Evolutionary conservation across 495 filamentous ascomycete species (phyloP).

Genomic region (Lindgomyces ingoldianus): DNA sequence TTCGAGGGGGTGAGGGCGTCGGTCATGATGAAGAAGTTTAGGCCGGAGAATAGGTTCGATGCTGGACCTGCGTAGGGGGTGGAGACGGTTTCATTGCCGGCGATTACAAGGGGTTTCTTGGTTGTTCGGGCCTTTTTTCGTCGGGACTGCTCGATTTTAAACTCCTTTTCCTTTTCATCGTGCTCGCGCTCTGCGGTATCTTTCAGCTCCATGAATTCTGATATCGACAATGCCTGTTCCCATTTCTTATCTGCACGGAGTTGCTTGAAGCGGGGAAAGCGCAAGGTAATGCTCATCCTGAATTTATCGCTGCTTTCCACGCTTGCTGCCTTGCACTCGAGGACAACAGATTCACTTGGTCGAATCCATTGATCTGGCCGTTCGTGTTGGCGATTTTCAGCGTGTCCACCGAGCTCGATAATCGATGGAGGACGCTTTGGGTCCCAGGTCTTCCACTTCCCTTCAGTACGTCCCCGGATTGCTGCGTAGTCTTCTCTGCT

Average conservation of each 20-base stretch:
- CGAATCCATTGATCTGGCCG: slow-evolving; percentile 92
- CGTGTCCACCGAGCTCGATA: slow-evolving; percentile 79
- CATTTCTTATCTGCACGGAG: slow-evolving; percentile 81
- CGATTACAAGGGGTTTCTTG: slow-evolving; percentile 71
- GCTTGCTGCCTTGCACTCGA: slow-evolving; percentile 89
- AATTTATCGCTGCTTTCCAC: slow-evolving; percentile 74
- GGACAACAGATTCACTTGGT: slow-evolving; percentile 80
- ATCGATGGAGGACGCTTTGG: slow-evolving; percentile 71
- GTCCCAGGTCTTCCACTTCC: slow-evolving; percentile 90
- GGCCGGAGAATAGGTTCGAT: slow-evolving; percentile 67
- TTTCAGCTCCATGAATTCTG: slow-evolving; percentile 75
- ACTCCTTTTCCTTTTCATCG: slow-evolving; percentile 72
- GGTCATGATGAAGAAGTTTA: slow-evolving; percentile 77
- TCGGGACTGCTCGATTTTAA: slow-evolving; percentile 76
- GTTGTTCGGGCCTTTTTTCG: slow-evolving; percentile 57
- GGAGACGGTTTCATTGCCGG: slow-evolving; percentile 53
- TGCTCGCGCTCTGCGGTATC: slow-evolving; percentile 69
- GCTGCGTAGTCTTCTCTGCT: slow-evolving; percentile 80
- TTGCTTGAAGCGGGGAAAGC: slow-evolving; percentile 89
- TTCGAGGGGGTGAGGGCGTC: slow-evolving; percentile 61
- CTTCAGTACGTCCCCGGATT: slow-evolving; percentile 80
- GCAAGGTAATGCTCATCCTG: slow-evolving; percentile 72
- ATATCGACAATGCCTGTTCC: slow-evolving; percentile 72
- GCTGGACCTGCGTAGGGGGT: slow-evolving; percentile 57
- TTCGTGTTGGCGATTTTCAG: slow-evolving; percentile 66